These are phyloP conservation scores for Curvularia sp. DNA, from an alignment of 2,329 filamentous ascomycete species.

Conservation along the genomic window DNA sequence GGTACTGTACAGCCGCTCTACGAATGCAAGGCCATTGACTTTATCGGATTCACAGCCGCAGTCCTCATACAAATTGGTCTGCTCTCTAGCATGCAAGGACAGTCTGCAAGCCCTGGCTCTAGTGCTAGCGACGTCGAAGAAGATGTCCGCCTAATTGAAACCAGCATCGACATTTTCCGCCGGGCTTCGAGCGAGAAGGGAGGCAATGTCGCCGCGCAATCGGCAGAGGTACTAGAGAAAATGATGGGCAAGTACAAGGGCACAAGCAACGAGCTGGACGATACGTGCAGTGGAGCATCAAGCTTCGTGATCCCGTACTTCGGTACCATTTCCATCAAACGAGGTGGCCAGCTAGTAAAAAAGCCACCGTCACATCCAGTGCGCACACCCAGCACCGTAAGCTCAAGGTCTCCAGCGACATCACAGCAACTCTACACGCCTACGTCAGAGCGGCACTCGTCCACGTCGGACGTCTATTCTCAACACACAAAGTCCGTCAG, in stretches of 20 bases:
- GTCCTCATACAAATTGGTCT: conserved; percentile 55
- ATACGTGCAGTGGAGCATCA: conserved; percentile 23
- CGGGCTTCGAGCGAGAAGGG: conserved; percentile 52
- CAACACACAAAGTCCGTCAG: conserved; percentile 20
- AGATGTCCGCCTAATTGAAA: conserved; percentile 50
- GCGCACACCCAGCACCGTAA: conserved; percentile 6
- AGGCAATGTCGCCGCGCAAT: conserved; percentile 52
- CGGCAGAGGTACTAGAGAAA: conserved; percentile 49
- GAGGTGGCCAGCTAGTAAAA: conserved; percentile 35
- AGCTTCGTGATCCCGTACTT: conserved; percentile 53
- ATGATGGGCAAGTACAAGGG: conserved; percentile 45
- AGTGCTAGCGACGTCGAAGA: conserved; percentile 42
- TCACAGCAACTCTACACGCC: conserved; percentile 22
- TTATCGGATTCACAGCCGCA: conserved; percentile 57
- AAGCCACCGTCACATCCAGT: conserved; percentile 3
- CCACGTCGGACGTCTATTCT: conserved; percentile 22
- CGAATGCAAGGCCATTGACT: conserved; percentile 58
- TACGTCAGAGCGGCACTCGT: conserved; percentile 19
- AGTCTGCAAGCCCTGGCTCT: conserved; percentile 8
- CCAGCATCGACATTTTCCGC: conserved; percentile 53
- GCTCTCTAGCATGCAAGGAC: conserved; percentile 39
- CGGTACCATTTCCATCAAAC: conserved; percentile 50
- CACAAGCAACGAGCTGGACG: conserved; percentile 8
- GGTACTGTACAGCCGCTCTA: conserved; percentile 49
- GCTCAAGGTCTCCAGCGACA: conserved; percentile 7